phyloP scores from a whole-genome alignment of 2,329 filamentous ascomycete genomes.

The Pseudonectria foliicola region DNA sequence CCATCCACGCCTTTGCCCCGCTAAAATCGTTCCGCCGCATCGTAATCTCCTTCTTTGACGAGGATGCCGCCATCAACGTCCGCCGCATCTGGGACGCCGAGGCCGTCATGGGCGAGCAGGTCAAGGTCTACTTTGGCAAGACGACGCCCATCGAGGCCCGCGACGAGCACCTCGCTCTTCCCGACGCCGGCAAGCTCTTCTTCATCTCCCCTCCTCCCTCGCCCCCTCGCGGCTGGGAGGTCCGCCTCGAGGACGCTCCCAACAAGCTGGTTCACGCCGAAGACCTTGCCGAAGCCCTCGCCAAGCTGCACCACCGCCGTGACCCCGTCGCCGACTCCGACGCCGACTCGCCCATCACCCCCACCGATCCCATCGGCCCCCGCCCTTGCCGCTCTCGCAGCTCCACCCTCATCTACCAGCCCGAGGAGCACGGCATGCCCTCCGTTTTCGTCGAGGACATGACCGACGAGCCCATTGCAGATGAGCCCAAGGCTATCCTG shows the following conservation, averaged over 20 bases:
- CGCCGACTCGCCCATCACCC: slow-evolving; percentile 23
- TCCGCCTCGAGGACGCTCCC: slow-evolving; percentile 59
- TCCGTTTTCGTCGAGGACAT: slow-evolving; percentile 62
- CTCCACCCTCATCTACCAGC: slow-evolving; percentile 60
- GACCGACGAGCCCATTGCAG: slow-evolving; percentile 45
- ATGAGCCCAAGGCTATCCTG: slow-evolving; percentile 39
- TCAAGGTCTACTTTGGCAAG: slow-evolving; percentile 63
- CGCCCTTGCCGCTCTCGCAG: slow-evolving; percentile 47
- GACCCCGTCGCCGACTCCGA: slow-evolving; percentile 31
- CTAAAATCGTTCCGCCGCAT: slow-evolving; percentile 79
- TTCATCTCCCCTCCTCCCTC: slow-evolving; percentile 65
- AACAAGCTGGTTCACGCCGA: slow-evolving; percentile 65
- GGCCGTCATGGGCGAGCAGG: slow-evolving; percentile 60
- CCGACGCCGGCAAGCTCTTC: slow-evolving; percentile 64
- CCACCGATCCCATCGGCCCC: slow-evolving; percentile 21
- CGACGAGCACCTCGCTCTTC: slow-evolving; percentile 56
- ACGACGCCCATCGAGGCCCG: slow-evolving; percentile 48
- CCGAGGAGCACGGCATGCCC: slow-evolving; percentile 52
- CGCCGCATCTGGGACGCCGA: slow-evolving; percentile 69
- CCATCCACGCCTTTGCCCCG: slow-evolving; percentile 71
- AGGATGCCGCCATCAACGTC: slow-evolving; percentile 62
- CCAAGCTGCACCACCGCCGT: slow-evolving; percentile 48
- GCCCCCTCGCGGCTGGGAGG: slow-evolving; percentile 63
- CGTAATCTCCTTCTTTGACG: slow-evolving; percentile 68
- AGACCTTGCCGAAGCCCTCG: slow-evolving; percentile 59